These are phyloP conservation scores for Alternaria brassicae DNA, from an alignment of 2,329 filamentous ascomycete genomes.

Conservation along the genomic window DNA sequence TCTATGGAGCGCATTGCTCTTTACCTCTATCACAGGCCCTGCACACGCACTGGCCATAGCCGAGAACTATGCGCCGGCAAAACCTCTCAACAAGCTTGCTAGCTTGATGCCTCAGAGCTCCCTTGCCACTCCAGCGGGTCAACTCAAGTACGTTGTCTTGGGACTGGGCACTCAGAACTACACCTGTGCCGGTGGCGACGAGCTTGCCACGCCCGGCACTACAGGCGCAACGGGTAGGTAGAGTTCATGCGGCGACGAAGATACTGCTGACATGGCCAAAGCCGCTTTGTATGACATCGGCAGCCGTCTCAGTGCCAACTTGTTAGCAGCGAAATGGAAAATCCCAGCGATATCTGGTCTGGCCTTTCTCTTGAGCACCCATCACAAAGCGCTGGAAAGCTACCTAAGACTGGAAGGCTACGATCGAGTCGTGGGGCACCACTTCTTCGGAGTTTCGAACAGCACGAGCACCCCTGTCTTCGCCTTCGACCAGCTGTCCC, in stretches of 20 bases:
- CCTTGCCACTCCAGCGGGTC: conserved; percentile 9
- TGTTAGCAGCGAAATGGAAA: neutral
- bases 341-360: neutral
- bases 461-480: conserved; percentile 62
- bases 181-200: conserved; percentile 39
- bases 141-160: conserved; percentile 53
- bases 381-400: neutral
- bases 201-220: conserved; percentile 4
- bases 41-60: neutral
- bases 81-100: neutral
- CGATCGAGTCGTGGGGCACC: conserved; percentile 62
- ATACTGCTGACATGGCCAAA: neutral
- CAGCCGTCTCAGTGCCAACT: neutral
- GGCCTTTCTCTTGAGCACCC: neutral
- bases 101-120: conserved; percentile 4
- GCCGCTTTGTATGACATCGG: neutral
- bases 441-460: conserved; percentile 64
- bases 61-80: neutral
- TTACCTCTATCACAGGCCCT: neutral
- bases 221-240: conserved; percentile 16
- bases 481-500: conserved; percentile 53
- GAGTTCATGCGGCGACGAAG: neutral
- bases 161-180: conserved; percentile 57
- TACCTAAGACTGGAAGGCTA: conserved; percentile 8
- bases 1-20: neutral